phyloP scores from a whole-genome alignment of 768 basidiomycete genomes.

The Leccinum barrowsii region DNA sequence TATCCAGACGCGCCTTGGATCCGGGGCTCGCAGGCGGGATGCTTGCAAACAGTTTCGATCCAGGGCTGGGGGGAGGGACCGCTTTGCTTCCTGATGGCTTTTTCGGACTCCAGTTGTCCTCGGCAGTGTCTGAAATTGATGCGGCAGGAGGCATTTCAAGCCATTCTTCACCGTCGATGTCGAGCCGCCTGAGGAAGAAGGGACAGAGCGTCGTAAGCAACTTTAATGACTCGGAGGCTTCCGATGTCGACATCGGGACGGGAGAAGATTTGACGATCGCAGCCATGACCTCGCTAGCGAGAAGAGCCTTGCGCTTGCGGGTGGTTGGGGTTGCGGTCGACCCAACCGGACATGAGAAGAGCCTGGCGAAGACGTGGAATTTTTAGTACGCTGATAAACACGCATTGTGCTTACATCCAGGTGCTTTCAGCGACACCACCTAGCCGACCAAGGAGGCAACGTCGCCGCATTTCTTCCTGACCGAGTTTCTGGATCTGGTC shows the following conservation, averaged over 20 bases:
- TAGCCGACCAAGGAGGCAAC: conserved; percentile 74
- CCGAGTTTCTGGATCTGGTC: conserved; percentile 68
- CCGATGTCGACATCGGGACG: conserved; percentile 72
- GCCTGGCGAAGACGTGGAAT: conserved; percentile 32
- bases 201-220: conserved; percentile 71
- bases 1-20: conserved; percentile 49
- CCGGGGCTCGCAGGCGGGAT: conserved; percentile 48
- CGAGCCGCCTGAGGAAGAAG: conserved; percentile 69
- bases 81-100: conserved; percentile 29
- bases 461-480: conserved; percentile 74
- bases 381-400: neutral
- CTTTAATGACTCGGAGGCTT: conserved; percentile 70
- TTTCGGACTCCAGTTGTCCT: conserved; percentile 33
- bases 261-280: conserved; percentile 79
- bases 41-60: conserved; percentile 28
- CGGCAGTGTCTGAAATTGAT: conserved; percentile 15
- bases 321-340: conserved; percentile 49
- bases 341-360: conserved; percentile 65
- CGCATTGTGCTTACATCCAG: conserved; percentile 62
- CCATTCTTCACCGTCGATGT: conserved; percentile 55
- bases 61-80: conserved; percentile 37
- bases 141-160: conserved; percentile 43
- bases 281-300: conserved; percentile 58
- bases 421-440: conserved; percentile 81
- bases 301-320: conserved; percentile 71